phyloP scores from a whole-genome alignment of 2,329 filamentous ascomycete species.

The Penicillium capsulatum region DNA sequence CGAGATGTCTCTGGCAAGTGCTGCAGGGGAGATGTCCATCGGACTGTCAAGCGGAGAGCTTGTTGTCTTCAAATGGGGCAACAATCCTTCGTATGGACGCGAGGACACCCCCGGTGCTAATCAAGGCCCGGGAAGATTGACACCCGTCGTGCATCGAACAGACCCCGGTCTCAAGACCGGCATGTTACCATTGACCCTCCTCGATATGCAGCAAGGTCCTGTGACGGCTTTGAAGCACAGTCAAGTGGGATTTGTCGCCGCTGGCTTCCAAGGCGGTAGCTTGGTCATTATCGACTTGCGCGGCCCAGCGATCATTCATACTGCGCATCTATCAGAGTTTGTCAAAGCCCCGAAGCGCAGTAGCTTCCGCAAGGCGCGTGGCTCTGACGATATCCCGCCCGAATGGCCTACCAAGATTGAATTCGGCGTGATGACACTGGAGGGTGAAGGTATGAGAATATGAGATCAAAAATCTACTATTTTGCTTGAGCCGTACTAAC shows the following conservation, averaged over 20 bases:
- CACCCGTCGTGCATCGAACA: conserved; percentile 67
- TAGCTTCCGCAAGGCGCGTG: conserved; percentile 61
- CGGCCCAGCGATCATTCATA: conserved; percentile 79
- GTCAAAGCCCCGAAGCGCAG: conserved; percentile 69
- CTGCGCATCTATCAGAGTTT: conserved; percentile 67
- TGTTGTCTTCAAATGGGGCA: conserved; percentile 81
- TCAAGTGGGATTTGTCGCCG: conserved; percentile 88
- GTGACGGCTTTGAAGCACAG: conserved; percentile 77
- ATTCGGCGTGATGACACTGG: conserved; percentile 89
- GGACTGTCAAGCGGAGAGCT: conserved; percentile 81
- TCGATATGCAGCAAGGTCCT: conserved; percentile 77
- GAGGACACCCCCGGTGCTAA: conserved; percentile 53
- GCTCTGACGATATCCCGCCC: conserved; percentile 45
- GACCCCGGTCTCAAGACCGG: conserved; percentile 75
- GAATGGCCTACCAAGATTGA: conserved; percentile 82
- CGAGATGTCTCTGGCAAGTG: conserved; percentile 73
- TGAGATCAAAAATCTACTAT: not conserved
- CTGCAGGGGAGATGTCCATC: conserved; percentile 77
- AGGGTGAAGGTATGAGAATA: conserved; percentile 64
- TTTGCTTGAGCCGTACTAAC: conserved; percentile 21
- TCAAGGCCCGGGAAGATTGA: conserved; percentile 64
- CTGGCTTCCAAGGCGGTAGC: conserved; percentile 77
- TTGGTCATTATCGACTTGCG: conserved; percentile 82
- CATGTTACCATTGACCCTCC: conserved; percentile 71
- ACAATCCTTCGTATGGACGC: conserved; percentile 67